Conservation (phyloP, 164 flowering plant species). For the Dillenia turbinata region DNA sequence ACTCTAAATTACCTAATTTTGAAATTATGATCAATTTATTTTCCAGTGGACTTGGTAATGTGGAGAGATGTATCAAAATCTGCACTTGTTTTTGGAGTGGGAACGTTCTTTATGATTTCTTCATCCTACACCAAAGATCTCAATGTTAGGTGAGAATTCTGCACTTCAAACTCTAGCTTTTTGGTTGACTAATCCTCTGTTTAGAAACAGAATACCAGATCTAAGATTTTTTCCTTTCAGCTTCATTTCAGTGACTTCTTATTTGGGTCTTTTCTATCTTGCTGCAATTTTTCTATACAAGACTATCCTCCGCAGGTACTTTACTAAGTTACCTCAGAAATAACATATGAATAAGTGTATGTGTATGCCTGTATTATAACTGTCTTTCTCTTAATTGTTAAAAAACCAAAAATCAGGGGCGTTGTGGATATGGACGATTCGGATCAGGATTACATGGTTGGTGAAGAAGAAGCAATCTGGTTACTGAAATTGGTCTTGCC, state of each 20-base stretch:
- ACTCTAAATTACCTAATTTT: no score
- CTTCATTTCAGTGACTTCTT: slow-evolving; percentile 70
- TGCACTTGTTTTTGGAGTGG: slow-evolving; percentile 67
- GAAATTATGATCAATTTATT: background rate
- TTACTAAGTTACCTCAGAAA: background rate
- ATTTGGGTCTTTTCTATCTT: slow-evolving; percentile 69
- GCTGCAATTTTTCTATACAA: slow-evolving; percentile 65
- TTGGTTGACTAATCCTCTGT: slow-evolving; percentile 2
- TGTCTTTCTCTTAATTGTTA: background rate
- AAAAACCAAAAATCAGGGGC: slow-evolving; percentile 33
- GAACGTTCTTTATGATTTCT: slow-evolving; percentile 62
- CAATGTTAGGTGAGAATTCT: slow-evolving; percentile 57
- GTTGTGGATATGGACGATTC: slow-evolving; percentile 23
- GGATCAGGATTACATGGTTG: slow-evolving; percentile 32
- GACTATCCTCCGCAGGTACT: slow-evolving; percentile 62
- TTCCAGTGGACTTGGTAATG: slow-evolving; percentile 81
- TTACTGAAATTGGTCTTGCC: slow-evolving; percentile 61
- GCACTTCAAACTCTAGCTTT: background rate
- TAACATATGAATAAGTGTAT: no score
- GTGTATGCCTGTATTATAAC: background rate
- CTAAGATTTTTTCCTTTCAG: slow-evolving; percentile 28
- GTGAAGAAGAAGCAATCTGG: slow-evolving; percentile 87
- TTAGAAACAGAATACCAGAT: slow-evolving; percentile 1
- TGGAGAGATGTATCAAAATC: slow-evolving; percentile 89
- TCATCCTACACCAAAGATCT: slow-evolving; percentile 64